Evolutionary conservation across 202 grass and related monocot genomes (phyloP), one percentile per base, ranked within the genome.

Genomic region (Eragrostis tef): DNA sequence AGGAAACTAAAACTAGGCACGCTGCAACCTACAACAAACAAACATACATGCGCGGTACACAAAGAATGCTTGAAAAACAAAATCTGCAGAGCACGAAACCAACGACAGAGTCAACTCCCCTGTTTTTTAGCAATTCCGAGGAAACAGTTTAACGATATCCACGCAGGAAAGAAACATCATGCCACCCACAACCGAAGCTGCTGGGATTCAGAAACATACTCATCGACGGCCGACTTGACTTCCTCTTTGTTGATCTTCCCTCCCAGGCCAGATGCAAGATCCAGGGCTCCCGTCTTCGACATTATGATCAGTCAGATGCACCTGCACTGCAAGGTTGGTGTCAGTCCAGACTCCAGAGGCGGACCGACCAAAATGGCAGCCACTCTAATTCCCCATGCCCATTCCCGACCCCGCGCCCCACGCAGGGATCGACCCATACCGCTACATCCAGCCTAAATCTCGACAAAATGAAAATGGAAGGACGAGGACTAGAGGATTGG

Each of bases 161-260:
- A 47, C 20, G 60, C 2, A n/a, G 50, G 67, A 64, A 52, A 72
- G 39, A 49, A 52, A 72, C 46, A 49, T 69, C 29, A 58, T 53
- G 61, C 1, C 10, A 81, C 12, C 13, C 27, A 20, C 31, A 73
- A 53, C 54, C 3, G 14, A 1, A 67, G n/a, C 20, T 29, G 6
- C 11, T 2, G 25, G 52, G 82, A 47, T 60, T 50, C 24, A 56
- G 60, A 70, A 26, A 74, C 81, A 7, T 91, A 98, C 92, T 98
- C 88, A 24, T 98, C 90, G 36, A 90, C 90, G 10, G 90, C 92
- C 12, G 92, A 98, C 82, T 94, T 91, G 56, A 98, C 83, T 14
- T 90, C 92, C 7, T 86, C 85, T 88, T 93, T 98, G 17, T 64
- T 6, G 50, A 98, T 94, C 75, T 93, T 91, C 53, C 95, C 95